Conservation (phyloP, 352 stramenopile genomes). For the Phytopythium oedochilum region DNA sequence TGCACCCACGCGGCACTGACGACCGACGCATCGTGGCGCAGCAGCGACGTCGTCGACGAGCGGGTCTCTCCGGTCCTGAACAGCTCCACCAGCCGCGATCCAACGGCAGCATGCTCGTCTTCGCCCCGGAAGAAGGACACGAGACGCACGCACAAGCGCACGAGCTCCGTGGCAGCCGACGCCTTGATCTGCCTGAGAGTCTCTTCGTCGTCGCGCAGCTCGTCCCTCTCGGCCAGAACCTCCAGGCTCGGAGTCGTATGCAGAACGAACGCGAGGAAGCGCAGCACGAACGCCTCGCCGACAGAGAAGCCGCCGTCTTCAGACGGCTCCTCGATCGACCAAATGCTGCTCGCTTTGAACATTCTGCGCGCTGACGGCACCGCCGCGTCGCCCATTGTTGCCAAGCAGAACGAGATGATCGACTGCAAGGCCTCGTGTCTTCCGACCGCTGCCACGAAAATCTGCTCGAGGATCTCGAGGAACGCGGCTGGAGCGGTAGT, state of each 20-base stretch:
- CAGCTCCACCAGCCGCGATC: constrained; percentile 9
- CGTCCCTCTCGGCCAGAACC: constrained; percentile 46
- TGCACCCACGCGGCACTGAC: constrained; percentile 29
- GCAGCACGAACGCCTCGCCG: constrained; percentile 47
- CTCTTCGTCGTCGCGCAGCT: constrained; percentile 68
- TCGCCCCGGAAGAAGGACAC: constrained; percentile 26
- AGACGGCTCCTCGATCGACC: background rate
- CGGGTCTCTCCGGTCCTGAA: background rate
- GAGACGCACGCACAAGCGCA: constrained; percentile 46
- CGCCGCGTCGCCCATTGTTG: constrained; percentile 36
- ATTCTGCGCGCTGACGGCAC: constrained; percentile 31
- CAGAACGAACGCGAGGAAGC: constrained; percentile 59
- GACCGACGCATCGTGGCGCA: background rate
- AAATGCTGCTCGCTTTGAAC: background rate
- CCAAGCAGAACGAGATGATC: constrained; percentile 51
- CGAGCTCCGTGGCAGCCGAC: constrained; percentile 43
- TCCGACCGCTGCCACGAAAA: constrained; percentile 47
- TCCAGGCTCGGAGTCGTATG: constrained; percentile 49
- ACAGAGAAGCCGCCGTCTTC: background rate
- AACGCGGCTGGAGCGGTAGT: constrained; percentile 36
- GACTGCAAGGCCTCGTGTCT: constrained; percentile 50
- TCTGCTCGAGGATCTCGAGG: constrained; percentile 44
- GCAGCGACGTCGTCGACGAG: background rate
- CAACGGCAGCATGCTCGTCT: constrained; percentile 6
- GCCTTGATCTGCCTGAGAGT: constrained; percentile 39